Evolutionary conservation across 306 rosid genomes (phyloP).

Genomic region (Acmispon strigosus): DNA sequence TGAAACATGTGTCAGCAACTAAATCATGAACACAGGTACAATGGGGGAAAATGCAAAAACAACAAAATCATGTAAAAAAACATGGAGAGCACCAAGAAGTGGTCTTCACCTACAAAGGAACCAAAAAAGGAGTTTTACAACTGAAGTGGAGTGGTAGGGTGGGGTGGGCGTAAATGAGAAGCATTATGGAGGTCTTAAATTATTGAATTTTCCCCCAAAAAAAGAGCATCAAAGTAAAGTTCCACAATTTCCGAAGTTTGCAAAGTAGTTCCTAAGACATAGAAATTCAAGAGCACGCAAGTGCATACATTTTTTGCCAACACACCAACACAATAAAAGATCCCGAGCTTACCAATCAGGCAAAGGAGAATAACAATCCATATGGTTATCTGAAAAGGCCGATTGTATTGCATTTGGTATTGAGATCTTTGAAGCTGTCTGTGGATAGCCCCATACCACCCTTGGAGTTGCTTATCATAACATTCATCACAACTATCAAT

Average conservation of each 20-base stretch:
- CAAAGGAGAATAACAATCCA: slow-evolving; percentile 61
- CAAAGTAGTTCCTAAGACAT: not conserved
- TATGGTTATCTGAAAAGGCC: slow-evolving; percentile 52
- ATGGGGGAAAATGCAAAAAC: not conserved
- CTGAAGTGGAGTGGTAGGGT: too few relatives aligned
- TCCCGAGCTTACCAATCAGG: slow-evolving; percentile 65
- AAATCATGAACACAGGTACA: not conserved
- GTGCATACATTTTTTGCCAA: not conserved
- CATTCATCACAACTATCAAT: slow-evolving; percentile 57
- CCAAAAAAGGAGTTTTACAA: not conserved
- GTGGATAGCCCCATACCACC: slow-evolving; percentile 87
- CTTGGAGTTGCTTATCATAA: slow-evolving; percentile 72
- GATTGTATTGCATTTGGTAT: slow-evolving; percentile 78
- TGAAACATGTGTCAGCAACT: not conserved
- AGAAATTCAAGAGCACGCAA: slow-evolving; percentile 1
- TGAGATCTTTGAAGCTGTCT: slow-evolving; percentile 90
- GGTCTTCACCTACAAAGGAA: not conserved
- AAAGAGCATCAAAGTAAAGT: not conserved
- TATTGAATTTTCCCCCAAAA: not conserved
- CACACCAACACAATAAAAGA: not conserved
- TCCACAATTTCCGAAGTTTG: not conserved
- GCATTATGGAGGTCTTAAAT: not conserved
- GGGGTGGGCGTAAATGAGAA: not conserved
- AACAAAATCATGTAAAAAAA: not conserved
- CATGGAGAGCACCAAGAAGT: not conserved